Percentiles rank a stretch among this genome's conserved stretches.
Evolutionary conservation across 2,329 filamentous ascomycete species (phyloP).

Genomic region (Herpotrichia juniperi): DNA sequence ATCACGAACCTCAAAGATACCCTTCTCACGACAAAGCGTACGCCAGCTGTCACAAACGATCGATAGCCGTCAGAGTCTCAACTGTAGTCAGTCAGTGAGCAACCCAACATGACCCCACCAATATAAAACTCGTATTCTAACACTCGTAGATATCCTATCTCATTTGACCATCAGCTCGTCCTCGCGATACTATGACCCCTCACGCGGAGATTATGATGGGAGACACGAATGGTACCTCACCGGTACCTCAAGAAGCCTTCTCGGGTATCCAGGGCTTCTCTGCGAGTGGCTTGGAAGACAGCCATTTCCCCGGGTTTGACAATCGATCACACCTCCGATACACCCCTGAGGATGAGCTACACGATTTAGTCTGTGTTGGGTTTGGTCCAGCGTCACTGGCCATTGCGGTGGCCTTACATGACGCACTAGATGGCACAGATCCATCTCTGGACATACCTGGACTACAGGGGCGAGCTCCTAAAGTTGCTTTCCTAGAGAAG

Average conservation of each 20-base stretch:
- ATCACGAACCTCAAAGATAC: neutral
- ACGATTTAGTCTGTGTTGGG: slow-evolving; percentile 88
- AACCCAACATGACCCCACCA: neutral
- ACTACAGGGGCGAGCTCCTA: slow-evolving; percentile 59
- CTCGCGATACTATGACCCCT: slow-evolving; percentile 34
- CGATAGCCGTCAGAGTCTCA: slow-evolving; percentile 5
- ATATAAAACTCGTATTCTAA: neutral
- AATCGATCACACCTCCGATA: slow-evolving; percentile 57
- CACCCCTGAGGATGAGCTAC: slow-evolving; percentile 66
- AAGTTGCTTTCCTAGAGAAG: slow-evolving; percentile 86
- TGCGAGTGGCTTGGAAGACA: slow-evolving; percentile 32
- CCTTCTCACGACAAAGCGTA: neutral
- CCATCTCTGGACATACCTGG: slow-evolving; percentile 36
- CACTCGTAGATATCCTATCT: neutral
- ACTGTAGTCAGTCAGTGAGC: neutral
- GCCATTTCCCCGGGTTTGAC: slow-evolving; percentile 30
- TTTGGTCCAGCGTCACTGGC: slow-evolving; percentile 92
- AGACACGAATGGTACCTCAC: slow-evolving; percentile 22
- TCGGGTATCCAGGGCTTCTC: slow-evolving; percentile 24
- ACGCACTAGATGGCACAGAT: slow-evolving; percentile 60
- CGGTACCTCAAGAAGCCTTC: slow-evolving; percentile 34
- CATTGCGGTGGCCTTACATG: slow-evolving; percentile 87
- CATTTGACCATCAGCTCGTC: neutral
- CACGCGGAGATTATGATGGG: slow-evolving; percentile 36
- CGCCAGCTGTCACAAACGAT: slow-evolving; percentile 7